phyloP scores from a whole-genome alignment of 148 eudicot genomes.

The Camellia japonica region DNA sequence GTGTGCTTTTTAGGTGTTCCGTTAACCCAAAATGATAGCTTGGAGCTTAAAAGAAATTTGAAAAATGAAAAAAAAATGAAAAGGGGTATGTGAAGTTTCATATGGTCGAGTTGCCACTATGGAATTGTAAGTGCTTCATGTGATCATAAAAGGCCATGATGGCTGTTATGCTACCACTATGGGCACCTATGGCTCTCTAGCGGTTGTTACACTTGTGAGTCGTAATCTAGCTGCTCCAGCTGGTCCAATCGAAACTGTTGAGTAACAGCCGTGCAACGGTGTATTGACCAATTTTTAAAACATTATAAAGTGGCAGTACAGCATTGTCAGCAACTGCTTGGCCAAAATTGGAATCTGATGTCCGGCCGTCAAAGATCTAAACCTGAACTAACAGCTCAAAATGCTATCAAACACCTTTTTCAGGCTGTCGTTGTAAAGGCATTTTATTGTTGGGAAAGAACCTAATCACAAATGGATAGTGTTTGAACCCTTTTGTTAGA shows the following conservation, averaged over 20 bases:
- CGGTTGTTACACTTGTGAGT: neutral
- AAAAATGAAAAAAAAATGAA: too few relatives aligned
- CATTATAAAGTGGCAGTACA: neutral
- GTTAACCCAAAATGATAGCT: neutral
- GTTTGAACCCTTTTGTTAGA: neutral
- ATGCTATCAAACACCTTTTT: neutral
- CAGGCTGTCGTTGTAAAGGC: neutral
- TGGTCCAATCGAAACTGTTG: neutral
- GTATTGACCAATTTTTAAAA: neutral
- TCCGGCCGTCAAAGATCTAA: neutral
- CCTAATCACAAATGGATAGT: neutral
- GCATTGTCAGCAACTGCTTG: conserved; percentile 2
- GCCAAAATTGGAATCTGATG: neutral
- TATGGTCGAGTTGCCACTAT: neutral
- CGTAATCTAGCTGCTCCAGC: neutral
- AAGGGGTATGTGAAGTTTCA: neutral
- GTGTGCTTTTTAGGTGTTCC: too few relatives aligned
- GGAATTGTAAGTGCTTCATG: neutral
- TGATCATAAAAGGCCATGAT: neutral
- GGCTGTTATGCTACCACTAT: neutral
- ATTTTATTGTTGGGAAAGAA: neutral
- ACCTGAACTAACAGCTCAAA: neutral
- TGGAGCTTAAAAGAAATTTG: neutral
- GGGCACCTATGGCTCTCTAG: neutral
- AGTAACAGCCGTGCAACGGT: neutral